Evolutionary conservation across 176 grass and related monocot genomes (phyloP).

Genomic region (barley (Hordeum vulgare)): DNA sequence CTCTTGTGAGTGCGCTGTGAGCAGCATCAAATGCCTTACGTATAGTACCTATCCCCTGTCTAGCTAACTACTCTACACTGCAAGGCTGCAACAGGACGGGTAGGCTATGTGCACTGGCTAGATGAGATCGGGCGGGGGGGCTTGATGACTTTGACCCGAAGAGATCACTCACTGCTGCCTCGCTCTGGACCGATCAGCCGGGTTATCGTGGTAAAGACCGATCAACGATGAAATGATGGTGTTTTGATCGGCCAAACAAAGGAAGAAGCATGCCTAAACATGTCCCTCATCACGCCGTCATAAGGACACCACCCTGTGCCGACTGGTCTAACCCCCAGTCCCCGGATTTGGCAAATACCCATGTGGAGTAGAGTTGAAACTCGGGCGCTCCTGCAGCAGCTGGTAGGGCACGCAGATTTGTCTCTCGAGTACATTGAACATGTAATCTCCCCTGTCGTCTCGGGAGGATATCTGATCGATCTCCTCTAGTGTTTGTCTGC

Average conservation of each 20-base stretch:
- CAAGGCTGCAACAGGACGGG: neutral
- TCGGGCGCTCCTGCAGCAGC: neutral
- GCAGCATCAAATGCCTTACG: neutral
- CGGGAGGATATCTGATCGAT: neutral
- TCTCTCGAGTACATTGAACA: neutral
- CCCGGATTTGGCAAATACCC: neutral
- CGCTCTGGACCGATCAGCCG: neutral
- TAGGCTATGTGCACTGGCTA: neutral
- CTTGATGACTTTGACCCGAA: constrained; percentile 12
- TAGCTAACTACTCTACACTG: neutral
- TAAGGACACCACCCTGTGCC: constrained; percentile 8
- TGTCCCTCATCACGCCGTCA: constrained; percentile 10
- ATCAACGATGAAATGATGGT: neutral
- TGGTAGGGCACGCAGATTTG: neutral
- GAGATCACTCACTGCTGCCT: neutral
- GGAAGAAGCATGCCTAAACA: constrained; percentile 21
- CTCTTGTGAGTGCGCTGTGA: neutral
- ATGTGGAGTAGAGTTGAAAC: neutral
- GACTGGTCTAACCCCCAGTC: neutral
- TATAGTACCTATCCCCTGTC: neutral
- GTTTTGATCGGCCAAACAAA: neutral
- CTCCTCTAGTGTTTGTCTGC: neutral
- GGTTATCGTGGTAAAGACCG: neutral
- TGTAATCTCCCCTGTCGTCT: neutral
- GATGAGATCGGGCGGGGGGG: neutral